phyloP scores from a whole-genome alignment of 2,329 filamentous ascomycete species.

The Colletotrichum viniferum region DNA sequence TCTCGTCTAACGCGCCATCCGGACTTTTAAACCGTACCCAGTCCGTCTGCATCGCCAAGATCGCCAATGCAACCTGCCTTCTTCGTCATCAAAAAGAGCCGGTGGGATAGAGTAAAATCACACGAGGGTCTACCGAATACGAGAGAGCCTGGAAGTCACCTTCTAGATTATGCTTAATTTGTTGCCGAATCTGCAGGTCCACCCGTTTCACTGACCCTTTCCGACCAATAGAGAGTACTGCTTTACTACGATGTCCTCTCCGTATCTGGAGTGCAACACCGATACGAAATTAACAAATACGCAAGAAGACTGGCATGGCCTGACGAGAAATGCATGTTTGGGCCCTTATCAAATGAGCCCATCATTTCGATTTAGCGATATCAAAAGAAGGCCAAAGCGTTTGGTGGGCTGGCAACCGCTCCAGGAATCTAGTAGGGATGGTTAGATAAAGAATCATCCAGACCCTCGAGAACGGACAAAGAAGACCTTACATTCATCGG shows the following conservation, averaged over 20 bases:
- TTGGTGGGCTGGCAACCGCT: conserved; percentile 16
- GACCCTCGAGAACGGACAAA: not conserved
- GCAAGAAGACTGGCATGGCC: not conserved
- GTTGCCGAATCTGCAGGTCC: not conserved
- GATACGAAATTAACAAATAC: not conserved
- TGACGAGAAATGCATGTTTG: not conserved
- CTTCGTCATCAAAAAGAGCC: not conserved
- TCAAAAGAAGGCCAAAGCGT: conserved; percentile 14
- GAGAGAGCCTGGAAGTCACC: not conserved
- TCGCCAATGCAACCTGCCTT: not conserved
- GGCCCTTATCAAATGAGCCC: not conserved
- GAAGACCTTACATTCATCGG: conserved; percentile 20
- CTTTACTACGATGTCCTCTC: not conserved
- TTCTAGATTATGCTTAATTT: not conserved
- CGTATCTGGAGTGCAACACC: not conserved
- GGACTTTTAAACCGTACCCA: not conserved
- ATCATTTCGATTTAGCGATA: not conserved
- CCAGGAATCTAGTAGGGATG: not conserved
- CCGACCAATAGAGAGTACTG: not conserved
- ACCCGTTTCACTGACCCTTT: not conserved
- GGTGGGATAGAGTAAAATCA: not conserved
- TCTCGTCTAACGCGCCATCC: not conserved
- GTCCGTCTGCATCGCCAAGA: not conserved
- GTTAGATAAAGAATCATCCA: not conserved
- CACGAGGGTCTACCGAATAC: not conserved